Evolutionary conservation across 306 rosid genomes (phyloP).

Genomic region (Leucaena leucocephala): DNA sequence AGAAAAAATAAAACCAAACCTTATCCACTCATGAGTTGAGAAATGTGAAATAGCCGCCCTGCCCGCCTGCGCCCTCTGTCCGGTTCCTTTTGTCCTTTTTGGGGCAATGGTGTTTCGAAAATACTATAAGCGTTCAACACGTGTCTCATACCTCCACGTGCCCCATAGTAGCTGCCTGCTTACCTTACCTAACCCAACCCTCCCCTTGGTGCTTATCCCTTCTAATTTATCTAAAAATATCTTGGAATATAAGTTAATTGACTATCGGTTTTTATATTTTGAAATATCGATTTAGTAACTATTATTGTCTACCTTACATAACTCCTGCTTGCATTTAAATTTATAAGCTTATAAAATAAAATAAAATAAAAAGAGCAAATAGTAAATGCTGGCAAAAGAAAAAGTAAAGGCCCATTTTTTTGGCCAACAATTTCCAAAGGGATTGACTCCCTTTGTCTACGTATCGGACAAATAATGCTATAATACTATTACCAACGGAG

Average conservation of each 20-base stretch:
- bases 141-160: not conserved
- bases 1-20: not conserved
- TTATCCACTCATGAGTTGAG: conserved; percentile 20
- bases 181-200: not conserved
- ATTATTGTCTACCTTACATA: no score
- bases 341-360: not conserved
- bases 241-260: not conserved
- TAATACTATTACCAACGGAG: no score
- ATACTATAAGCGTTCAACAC: not conserved
- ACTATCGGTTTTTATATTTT: not conserved
- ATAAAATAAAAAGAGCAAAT: no score
- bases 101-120: not conserved
- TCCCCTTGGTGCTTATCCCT: not conserved
- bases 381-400: no score
- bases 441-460: no score
- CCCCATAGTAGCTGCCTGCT: not conserved
- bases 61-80: not conserved
- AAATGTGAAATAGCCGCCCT: no score
- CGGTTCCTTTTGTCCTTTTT: conserved; percentile 28
- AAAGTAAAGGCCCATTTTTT: no score
- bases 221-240: not conserved
- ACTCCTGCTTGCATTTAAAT: not conserved
- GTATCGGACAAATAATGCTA: no score
- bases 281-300: no score
- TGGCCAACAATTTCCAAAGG: no score